These are phyloP conservation scores for Saccharomycopsis schoenii DNA, from an alignment of 805 yeast species.

Conservation along the genomic window DNA sequence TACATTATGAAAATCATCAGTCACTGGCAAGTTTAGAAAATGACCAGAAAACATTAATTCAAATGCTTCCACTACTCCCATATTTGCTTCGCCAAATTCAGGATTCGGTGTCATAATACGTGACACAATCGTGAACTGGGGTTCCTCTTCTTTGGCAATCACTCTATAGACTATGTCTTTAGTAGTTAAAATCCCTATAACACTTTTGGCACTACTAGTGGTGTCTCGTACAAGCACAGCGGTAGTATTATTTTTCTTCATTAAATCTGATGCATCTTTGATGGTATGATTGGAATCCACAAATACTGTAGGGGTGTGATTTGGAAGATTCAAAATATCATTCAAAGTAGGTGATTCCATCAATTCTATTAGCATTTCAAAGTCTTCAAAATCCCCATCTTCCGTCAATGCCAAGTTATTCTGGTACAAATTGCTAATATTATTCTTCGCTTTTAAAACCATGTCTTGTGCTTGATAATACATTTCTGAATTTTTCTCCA, in stretches of 20 bases:
- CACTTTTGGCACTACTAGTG: slow-evolving; percentile 24
- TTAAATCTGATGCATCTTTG: slow-evolving; percentile 30
- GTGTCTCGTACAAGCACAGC: slow-evolving; percentile 33
- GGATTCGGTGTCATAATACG: slow-evolving; percentile 38
- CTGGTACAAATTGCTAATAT: slow-evolving; percentile 13
- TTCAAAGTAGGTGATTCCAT: slow-evolving; percentile 34
- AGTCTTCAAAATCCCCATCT: slow-evolving; percentile 24
- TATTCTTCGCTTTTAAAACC: slow-evolving; percentile 16
- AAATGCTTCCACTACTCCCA: slow-evolving; percentile 34
- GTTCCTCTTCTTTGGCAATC: slow-evolving; percentile 28
- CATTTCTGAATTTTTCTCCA: slow-evolving; percentile 17
- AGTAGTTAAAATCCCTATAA: slow-evolving; percentile 38
- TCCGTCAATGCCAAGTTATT: slow-evolving; percentile 14
- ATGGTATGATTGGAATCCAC: slow-evolving; percentile 31
- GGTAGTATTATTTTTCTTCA: slow-evolving; percentile 31
- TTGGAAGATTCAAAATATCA: slow-evolving; percentile 22
- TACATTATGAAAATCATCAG: slow-evolving; percentile 23
- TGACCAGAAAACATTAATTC: slow-evolving; percentile 39
- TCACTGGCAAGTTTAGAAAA: slow-evolving; percentile 35
- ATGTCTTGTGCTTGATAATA: slow-evolving; percentile 19
- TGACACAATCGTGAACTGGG: slow-evolving; percentile 30
- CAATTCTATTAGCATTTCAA: slow-evolving; percentile 29
- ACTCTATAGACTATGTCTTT: slow-evolving; percentile 37
- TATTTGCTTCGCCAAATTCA: slow-evolving; percentile 31
- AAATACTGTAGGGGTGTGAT: slow-evolving; percentile 26